Evolutionary conservation across 164 flowering plant genomes (phyloP).

Genomic region (Annona cherimola): DNA sequence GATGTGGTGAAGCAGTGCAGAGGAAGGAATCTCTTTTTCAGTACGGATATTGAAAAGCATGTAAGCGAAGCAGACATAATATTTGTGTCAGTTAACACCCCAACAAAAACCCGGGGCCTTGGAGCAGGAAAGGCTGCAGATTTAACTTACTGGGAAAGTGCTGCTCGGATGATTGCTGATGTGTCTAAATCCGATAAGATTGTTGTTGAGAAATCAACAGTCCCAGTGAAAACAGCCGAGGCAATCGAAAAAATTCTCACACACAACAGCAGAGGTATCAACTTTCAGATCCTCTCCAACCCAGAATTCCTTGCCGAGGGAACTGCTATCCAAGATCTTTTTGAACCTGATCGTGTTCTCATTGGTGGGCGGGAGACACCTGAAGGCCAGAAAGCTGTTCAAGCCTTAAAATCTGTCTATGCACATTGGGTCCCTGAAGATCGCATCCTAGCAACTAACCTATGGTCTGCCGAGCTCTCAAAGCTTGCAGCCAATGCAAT

Average conservation of each 20-base stretch:
- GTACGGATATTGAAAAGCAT: constrained; percentile 87
- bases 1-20: constrained; percentile 82
- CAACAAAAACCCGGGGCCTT: constrained; percentile 82
- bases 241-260: constrained; percentile 86
- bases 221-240: constrained; percentile 92
- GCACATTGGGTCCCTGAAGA: constrained; percentile 90
- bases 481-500: constrained; percentile 95
- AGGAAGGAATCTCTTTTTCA: constrained; percentile 85
- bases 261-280: constrained; percentile 82
- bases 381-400: constrained; percentile 69
- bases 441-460: constrained; percentile 65
- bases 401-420: constrained; percentile 63
- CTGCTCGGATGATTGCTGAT: constrained; percentile 92
- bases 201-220: constrained; percentile 91
- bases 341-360: constrained; percentile 78
- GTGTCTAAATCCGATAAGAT: constrained; percentile 83
- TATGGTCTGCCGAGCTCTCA: constrained; percentile 93
- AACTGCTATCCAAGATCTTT: constrained; percentile 78
- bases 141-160: constrained; percentile 93
- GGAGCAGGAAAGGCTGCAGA: constrained; percentile 97
- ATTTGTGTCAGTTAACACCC: constrained; percentile 89
- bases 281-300: constrained; percentile 79
- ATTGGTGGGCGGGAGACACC: constrained; percentile 94
- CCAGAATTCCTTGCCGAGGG: constrained; percentile 94
- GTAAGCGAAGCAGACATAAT: constrained; percentile 79